These are phyloP conservation scores for Climacium dendroides DNA, from an alignment of 225 moss, liverwort and hornwort genomes.

Conservation along the genomic window DNA sequence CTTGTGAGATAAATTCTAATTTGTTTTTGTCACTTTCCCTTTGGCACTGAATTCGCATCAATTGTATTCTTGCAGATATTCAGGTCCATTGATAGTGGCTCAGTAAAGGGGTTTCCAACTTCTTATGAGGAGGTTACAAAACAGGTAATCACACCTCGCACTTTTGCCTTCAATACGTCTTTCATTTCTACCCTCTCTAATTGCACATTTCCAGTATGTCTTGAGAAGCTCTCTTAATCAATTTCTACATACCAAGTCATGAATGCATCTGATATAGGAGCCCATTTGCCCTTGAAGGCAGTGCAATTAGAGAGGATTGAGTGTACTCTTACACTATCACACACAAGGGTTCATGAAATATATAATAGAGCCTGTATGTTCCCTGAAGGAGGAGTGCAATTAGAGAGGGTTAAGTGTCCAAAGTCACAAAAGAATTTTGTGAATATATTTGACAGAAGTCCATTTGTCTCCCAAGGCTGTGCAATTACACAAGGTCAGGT, in stretches of 20 bases:
- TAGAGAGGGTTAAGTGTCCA: not conserved
- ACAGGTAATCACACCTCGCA: slow-evolving; percentile 21
- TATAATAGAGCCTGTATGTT: not conserved
- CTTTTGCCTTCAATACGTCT: too few relatives aligned
- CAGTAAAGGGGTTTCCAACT: slow-evolving; percentile 43
- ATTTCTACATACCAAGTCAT: too few relatives aligned
- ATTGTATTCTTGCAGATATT: slow-evolving; percentile 14
- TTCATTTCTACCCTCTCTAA: not conserved
- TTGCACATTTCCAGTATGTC: not conserved
- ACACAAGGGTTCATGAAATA: not conserved
- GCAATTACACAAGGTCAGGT: not conserved
- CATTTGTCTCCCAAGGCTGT: not conserved
- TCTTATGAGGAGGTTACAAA: slow-evolving; percentile 36
- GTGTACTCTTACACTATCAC: not conserved
- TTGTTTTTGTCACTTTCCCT: not conserved
- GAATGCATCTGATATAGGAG: not conserved
- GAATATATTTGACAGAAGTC: not conserved
- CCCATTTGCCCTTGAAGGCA: not conserved
- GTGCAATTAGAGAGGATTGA: not conserved
- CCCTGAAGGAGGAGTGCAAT: not conserved
- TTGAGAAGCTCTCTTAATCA: not conserved
- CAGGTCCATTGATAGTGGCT: slow-evolving; percentile 51
- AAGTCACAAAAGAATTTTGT: not conserved
- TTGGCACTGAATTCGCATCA: not conserved
- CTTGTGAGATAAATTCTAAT: not conserved